Evolutionary conservation across 192 early-diverging fungal genomes (phyloP).

Genomic region (Coemansia sp.): DNA sequence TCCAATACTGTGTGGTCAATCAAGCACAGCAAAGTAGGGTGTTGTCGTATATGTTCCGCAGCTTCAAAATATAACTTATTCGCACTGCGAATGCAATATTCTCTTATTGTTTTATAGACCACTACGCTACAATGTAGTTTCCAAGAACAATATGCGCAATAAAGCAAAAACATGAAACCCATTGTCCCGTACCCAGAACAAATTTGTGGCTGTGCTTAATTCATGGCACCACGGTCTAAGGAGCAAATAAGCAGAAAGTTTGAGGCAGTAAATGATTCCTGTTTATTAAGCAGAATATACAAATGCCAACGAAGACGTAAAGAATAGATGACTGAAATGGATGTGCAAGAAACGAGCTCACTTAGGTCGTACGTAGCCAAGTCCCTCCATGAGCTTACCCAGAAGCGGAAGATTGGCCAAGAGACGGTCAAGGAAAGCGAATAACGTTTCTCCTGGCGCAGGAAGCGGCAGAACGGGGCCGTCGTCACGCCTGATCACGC

Average conservation of each 20-base stretch:
- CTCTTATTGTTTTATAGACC: background rate
- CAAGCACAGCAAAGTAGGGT: background rate
- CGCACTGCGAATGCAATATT: background rate
- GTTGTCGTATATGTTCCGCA: background rate
- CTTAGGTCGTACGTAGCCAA: conserved; percentile 42
- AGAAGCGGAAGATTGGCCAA: conserved; percentile 30
- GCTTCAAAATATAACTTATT: background rate
- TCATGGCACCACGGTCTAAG: background rate
- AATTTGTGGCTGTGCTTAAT: background rate
- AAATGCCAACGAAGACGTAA: background rate
- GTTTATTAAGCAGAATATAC: background rate
- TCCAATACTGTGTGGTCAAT: background rate
- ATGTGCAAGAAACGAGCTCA: background rate
- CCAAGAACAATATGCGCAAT: background rate
- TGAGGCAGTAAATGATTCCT: background rate
- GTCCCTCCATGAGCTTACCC: conserved; percentile 33
- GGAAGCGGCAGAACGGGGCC: conserved; percentile 40
- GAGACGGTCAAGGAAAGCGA: conserved; percentile 45
- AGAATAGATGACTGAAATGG: background rate
- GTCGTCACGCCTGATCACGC: background rate
- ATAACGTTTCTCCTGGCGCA: conserved; percentile 26
- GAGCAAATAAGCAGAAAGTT: too few relatives aligned
- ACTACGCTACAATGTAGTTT: background rate
- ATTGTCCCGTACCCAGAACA: background rate
- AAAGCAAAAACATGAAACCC: background rate